Evolutionary conservation across 805 yeast genomes (phyloP), one percentile per base, ranked within the genome.

Genomic region (Candida takata): DNA sequence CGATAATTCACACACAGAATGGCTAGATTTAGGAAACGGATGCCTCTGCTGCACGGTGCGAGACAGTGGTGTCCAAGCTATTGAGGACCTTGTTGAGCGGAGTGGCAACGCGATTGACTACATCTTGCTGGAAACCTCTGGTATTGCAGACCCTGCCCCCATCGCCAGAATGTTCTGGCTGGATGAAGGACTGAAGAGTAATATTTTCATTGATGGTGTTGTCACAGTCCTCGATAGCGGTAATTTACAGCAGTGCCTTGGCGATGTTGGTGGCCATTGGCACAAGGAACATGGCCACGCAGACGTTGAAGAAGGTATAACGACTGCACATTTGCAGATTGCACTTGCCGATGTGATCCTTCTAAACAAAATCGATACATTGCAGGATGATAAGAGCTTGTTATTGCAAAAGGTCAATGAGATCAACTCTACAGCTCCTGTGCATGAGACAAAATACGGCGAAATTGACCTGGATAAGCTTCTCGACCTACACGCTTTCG

Each of bases 131-230:
- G 98, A 92, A 54, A 92, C 98, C 0, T 86, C 95, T 0, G 98
- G 98, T 0, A 70, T 92, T 12, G 98, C 98, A 1, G 97, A 92
- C 54, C 98, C 98, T 0, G 97, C 88, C 0, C 97, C 97, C 0
- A 86, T 92, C 19, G 96, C 97, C 5, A 75, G 79, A 44, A 90
- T 90, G 96, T 92, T 92, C 60, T 92, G 98, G 98, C 69, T 88
- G 21, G 98, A 92, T 56, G 90, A 84, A 17, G 97, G 88, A 0
- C 65, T 92, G 39, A 70, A 79, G 12, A 79, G 95, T 4, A 79
- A 78, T 46, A 86, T 92, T 2, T 84, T 84, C 55, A 79, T 92
- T 23, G 97, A 90, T 58, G 95, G 95, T 0, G 85, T 90, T 5
- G 72, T 92, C 11, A 83, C 96, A 0, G 97, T 90, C 3, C 64